These are phyloP conservation scores for Orbilia brochopaga DNA, from an alignment of 2,329 filamentous ascomycete genomes.

Conservation along the genomic window DNA sequence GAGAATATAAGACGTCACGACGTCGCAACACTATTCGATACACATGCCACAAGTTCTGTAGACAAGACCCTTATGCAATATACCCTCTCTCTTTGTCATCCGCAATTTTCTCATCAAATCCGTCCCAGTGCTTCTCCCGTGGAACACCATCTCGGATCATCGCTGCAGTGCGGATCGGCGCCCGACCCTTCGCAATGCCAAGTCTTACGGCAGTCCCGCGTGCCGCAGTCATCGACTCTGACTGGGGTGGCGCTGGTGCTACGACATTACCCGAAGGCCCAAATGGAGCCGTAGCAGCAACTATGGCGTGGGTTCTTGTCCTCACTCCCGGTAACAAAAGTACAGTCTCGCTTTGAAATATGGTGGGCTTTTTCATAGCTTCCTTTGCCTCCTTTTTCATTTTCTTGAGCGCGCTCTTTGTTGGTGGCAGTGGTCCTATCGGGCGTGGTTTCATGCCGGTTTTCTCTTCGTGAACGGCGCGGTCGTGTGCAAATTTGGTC, in stretches of 20 bases:
- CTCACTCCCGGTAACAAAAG: neutral
- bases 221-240: neutral
- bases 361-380: neutral
- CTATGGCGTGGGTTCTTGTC: neutral
- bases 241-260: neutral
- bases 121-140: neutral
- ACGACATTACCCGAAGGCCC: neutral
- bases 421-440: neutral
- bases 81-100: slow-evolving; percentile 7
- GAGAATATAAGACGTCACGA: too few relatives aligned
- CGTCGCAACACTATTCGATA: too few relatives aligned
- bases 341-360: too few relatives aligned
- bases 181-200: neutral
- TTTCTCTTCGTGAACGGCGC: neutral
- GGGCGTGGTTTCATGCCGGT: neutral
- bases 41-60: too few relatives aligned
- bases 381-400: neutral
- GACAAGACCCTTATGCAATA: neutral
- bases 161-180: neutral
- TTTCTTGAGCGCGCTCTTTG: slow-evolving; percentile 1
- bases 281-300: neutral
- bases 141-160: neutral
- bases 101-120: slow-evolving; percentile 1
- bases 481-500: neutral
- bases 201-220: slow-evolving; percentile 18